A percentile compares a stretch with the other conserved stretches of the same genome.
phyloP scores from a whole-genome alignment of 2,329 filamentous ascomycete species.

The Aspergillus quadrilineatus region DNA sequence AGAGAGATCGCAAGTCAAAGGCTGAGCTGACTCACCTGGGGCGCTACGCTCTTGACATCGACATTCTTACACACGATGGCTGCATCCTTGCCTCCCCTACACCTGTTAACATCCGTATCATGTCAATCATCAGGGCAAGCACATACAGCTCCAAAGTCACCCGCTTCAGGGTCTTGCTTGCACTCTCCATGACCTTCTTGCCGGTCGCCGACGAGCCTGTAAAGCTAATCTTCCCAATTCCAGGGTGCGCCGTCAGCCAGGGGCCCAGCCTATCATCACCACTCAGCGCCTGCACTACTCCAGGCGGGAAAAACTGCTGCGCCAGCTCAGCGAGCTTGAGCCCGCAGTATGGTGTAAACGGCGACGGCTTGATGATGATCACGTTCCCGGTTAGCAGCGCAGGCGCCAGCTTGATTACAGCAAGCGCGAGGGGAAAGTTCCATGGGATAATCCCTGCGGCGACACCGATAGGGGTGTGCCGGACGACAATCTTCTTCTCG shows the following conservation, averaged over 20 bases:
- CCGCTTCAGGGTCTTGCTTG: constrained; percentile 54
- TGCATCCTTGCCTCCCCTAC: constrained; percentile 55
- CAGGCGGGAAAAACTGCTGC: constrained; percentile 52
- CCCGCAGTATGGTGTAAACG: constrained; percentile 53
- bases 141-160: constrained; percentile 49
- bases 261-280: constrained; percentile 57
- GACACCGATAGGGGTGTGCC: constrained; percentile 42
- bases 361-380: constrained; percentile 56
- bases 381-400: constrained; percentile 54
- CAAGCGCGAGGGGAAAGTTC: constrained; percentile 52
- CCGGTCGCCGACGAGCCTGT: constrained; percentile 56
- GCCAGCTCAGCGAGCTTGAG: constrained; percentile 56
- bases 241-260: constrained; percentile 53
- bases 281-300: constrained; percentile 56
- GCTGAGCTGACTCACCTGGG: constrained; percentile 26
- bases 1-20: background rate
- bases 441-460: constrained; percentile 59
- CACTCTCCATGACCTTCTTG: constrained; percentile 52
- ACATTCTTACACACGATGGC: constrained; percentile 55
- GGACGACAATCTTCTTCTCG: constrained; percentile 32
- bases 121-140: background rate
- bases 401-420: constrained; percentile 52
- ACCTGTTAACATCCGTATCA: background rate
- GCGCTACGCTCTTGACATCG: constrained; percentile 48
- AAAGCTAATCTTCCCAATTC: constrained; percentile 59